These are phyloP conservation scores for Ophiostoma montium DNA, from an alignment of 2,329 filamentous ascomycete species.

Conservation along the genomic window DNA sequence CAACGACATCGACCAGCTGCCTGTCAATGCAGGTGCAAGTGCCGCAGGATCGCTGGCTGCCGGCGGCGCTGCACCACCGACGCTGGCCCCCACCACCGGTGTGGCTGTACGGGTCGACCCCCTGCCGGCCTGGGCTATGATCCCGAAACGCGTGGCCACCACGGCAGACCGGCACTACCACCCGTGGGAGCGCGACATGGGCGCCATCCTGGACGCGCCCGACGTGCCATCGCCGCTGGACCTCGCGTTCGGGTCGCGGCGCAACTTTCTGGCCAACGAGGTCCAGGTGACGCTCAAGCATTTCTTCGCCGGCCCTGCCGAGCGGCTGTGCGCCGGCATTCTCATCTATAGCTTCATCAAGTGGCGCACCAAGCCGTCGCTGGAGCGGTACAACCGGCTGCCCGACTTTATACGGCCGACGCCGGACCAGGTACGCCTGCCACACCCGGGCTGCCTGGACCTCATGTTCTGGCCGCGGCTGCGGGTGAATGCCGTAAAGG, in stretches of 20 bases:
- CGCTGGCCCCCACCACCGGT: not conserved
- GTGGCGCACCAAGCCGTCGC: slow-evolving; percentile 5
- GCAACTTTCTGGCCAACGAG: slow-evolving; percentile 3
- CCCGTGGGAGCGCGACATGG: slow-evolving; percentile 3
- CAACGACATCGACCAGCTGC: not conserved
- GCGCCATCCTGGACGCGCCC: slow-evolving; percentile 1
- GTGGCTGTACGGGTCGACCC: not conserved
- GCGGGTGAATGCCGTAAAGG: not conserved
- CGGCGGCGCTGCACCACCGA: no score
- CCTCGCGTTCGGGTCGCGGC: not conserved
- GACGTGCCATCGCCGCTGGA: slow-evolving; percentile 3
- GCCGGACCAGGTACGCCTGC: not conserved
- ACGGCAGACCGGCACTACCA: not conserved
- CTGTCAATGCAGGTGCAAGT: no score
- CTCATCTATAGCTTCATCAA: slow-evolving; percentile 3
- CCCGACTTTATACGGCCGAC: slow-evolving; percentile 1
- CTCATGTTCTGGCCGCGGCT: slow-evolving; percentile 1
- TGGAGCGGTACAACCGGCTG: not conserved
- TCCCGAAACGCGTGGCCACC: not conserved
- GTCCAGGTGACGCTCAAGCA: slow-evolving; percentile 1
- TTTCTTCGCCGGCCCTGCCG: not conserved
- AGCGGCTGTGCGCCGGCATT: slow-evolving; percentile 1
- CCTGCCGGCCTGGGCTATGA: slow-evolving; percentile 1
- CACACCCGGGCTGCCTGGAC: slow-evolving; percentile 4
- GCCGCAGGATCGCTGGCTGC: no score